Evolutionary conservation across 306 rosid species (phyloP).

Genomic region (Medicago truncatula): DNA sequence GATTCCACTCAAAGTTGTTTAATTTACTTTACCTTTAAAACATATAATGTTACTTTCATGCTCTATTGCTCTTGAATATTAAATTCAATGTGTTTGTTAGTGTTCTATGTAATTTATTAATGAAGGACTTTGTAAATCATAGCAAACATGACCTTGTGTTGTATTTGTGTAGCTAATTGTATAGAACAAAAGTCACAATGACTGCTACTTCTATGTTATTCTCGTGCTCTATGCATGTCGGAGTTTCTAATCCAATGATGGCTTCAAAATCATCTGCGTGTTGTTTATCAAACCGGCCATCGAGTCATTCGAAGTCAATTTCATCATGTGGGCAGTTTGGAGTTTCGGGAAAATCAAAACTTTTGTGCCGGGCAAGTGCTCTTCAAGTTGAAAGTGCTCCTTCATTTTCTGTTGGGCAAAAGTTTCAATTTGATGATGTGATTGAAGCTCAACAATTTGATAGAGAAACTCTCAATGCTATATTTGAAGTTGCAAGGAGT

Average conservation of each 20-base stretch:
- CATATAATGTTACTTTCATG: not conserved
- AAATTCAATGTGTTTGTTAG: constrained; percentile 16
- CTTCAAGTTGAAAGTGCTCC: constrained; percentile 55
- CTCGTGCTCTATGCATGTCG: constrained; percentile 55
- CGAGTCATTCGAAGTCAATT: constrained; percentile 22
- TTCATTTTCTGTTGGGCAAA: constrained; percentile 58
- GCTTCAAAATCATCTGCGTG: constrained; percentile 39
- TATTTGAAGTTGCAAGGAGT: constrained; percentile 76
- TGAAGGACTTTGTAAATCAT: not conserved
- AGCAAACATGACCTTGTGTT: not conserved
- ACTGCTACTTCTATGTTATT: constrained; percentile 61
- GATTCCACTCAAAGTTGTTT: not conserved
- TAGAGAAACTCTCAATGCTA: constrained; percentile 65
- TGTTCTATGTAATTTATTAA: not conserved
- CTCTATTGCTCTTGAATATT: constrained; percentile 14
- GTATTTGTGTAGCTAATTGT: constrained; percentile 21
- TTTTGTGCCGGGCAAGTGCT: constrained; percentile 45
- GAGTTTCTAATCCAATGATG: constrained; percentile 40
- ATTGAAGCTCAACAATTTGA: constrained; percentile 91
- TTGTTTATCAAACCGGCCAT: constrained; percentile 37
- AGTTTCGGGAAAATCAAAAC: constrained; percentile 36
- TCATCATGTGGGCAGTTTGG: constrained; percentile 33
- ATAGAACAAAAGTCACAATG: constrained; percentile 47
- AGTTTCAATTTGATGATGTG: constrained; percentile 76
- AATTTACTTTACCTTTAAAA: not conserved